Base-by-base conservation (phyloP, 192 early-diverging fungal species). In the Coemansia sp. region DNA sequence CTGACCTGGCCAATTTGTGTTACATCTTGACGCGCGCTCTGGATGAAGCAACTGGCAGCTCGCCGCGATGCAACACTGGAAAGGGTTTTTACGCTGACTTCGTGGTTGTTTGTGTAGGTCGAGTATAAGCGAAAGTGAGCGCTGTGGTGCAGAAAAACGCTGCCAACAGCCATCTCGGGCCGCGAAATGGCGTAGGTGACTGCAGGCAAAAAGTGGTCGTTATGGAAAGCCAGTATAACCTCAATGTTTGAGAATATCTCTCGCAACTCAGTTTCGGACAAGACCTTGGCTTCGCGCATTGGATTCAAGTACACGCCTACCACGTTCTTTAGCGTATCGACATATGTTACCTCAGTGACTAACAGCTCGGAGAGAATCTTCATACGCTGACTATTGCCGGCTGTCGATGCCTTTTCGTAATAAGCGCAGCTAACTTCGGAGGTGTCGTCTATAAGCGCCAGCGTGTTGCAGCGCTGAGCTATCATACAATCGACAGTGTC, bases 211-310 rank as follows among this genome's bases (percentile, higher is more conserved):
- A 86, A 86, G 67, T 82, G 87, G 79, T 72, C 84, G 78, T 74
- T 79, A 74, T 89, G 93, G 65, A 85, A 87, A 3, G 75, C 76
- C 60, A 89, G 74, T 32, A 95, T 91, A 10, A 87, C 86, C 32
- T 91, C 87, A 35, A 95, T 83, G 66, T 98, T 97, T 43, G 85
- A 84, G 73, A 98, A 98, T 32, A 94, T 79, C n/a, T 81, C 69
- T 3, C 79, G 73, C 51, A 85, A 82, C 65, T 93, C 92, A 3
- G 79, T 75, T 32, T 83, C 62, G 17, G 82, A 79, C 57, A 88
- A 74, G 5, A 85, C 60, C 45, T 70, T 79, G 21, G 72, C 62
- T 49, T 70, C 74, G 37, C 75, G 77, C 60, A 91, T 64, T 15
- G 84, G 86, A 19, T 73, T 76, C 49, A 86, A 67, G 64, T 90